Evolutionary conservation across 1,139 yeast genomes (phyloP).

Genomic region (Lodderomyces orthopsilosis): DNA sequence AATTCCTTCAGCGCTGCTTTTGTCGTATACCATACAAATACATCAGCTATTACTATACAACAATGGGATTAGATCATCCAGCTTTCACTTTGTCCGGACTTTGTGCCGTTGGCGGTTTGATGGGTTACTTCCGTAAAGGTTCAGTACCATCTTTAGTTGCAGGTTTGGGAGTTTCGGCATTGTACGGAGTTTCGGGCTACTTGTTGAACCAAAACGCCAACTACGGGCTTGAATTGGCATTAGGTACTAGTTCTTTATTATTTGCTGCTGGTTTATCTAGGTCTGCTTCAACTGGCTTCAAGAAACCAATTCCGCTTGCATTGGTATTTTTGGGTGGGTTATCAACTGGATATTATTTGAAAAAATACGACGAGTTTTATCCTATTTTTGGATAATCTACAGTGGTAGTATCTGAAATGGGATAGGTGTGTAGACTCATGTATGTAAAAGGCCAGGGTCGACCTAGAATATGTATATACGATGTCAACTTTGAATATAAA

Average conservation of each 20-base stretch:
- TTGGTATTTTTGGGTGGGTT: slow-evolving; percentile 64
- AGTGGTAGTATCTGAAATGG: too few relatives aligned
- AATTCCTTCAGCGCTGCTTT: too few relatives aligned
- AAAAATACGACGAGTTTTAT: slow-evolving; percentile 71
- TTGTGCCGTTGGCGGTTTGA: slow-evolving; percentile 68
- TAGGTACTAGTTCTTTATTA: slow-evolving; percentile 65
- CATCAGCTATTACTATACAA: too few relatives aligned
- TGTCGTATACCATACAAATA: too few relatives aligned
- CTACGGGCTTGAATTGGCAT: slow-evolving; percentile 78
- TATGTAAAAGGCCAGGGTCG: too few relatives aligned
- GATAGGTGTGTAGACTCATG: too few relatives aligned
- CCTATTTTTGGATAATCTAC: slow-evolving; percentile 21
- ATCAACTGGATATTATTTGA: slow-evolving; percentile 63
- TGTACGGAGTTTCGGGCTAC: slow-evolving; percentile 79
- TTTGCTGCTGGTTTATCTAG: slow-evolving; percentile 70
- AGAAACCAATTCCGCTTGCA: slow-evolving; percentile 73
- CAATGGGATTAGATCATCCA: slow-evolving; percentile 55
- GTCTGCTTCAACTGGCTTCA: slow-evolving; percentile 54
- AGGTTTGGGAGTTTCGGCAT: slow-evolving; percentile 65
- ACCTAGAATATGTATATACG: too few relatives aligned
- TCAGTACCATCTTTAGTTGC: slow-evolving; percentile 81
- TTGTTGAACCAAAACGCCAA: slow-evolving; percentile 69
- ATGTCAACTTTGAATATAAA: too few relatives aligned
- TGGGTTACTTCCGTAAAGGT: slow-evolving; percentile 69
- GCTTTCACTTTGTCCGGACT: slow-evolving; percentile 74